These are phyloP conservation scores for Cordyceps tenuipes DNA, from an alignment of 2,329 filamentous ascomycete species.

Conservation along the genomic window DNA sequence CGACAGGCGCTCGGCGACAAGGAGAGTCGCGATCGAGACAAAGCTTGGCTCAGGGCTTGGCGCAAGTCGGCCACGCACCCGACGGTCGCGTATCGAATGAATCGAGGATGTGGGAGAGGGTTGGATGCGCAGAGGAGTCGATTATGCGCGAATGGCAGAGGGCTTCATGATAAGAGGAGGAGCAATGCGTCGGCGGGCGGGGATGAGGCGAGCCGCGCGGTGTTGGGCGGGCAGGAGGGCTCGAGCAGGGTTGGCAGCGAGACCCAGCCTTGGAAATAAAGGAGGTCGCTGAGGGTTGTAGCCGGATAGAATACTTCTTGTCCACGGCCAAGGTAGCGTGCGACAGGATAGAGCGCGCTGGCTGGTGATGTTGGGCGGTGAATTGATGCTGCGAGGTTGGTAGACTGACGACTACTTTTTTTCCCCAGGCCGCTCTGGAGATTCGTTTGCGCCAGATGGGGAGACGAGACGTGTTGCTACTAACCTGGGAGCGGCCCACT, in stretches of 20 bases:
- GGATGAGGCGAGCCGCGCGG: neutral
- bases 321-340: neutral
- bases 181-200: conserved; percentile 2
- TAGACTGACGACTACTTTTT: conserved; percentile 5
- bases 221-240: conserved; percentile 3
- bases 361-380: neutral
- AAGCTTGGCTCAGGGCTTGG: neutral
- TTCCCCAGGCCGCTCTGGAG: conserved; percentile 9
- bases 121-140: conserved; percentile 4
- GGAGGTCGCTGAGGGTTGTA: neutral
- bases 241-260: neutral
- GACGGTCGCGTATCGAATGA: conserved; percentile 2
- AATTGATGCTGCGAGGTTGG: conserved; percentile 9
- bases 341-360: neutral
- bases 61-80: neutral
- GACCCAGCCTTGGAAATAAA: neutral
- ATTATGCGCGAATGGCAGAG: conserved; percentile 1
- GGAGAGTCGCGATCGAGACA: conserved; percentile 10
- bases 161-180: conserved; percentile 1
- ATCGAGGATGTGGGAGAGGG: neutral
- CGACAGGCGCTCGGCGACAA: conserved; percentile 10
- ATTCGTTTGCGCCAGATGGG: conserved; percentile 11
- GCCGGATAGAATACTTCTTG: neutral
- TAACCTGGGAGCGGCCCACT: conserved; percentile 7
- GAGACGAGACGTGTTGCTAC: conserved; percentile 13